Evolutionary conservation across 345 rosid species (phyloP), one percentile per base, ranked within the genome.

Genomic region (Camelina hispida): DNA sequence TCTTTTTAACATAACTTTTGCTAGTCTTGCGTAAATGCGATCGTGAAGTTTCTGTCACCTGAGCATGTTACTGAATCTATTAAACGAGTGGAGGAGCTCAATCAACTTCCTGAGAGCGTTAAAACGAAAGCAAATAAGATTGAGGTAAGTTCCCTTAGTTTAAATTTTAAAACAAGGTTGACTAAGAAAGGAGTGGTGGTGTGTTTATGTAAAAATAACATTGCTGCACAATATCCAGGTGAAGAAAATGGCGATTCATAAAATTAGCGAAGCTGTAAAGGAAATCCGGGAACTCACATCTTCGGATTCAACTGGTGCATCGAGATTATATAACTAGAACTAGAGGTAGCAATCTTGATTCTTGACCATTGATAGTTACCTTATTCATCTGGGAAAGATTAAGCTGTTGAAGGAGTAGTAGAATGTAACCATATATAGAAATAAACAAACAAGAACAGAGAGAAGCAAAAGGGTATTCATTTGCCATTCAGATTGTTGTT

Each of bases 1-100:
- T 54, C 37, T 40, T 51, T 23, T 23, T 66, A 50, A 71, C 40
- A 59, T 3, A 55, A 51, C 23, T 38, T 56, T 66, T 79, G 69
- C 60, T 83, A 92, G 99, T 92, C 99, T 58, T 90, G 99, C 17
- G 98, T 93, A 60, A 90, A 86, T 65, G 93, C 88, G 79, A 90
- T 90, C 57, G 68, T 89, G 88, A 93, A 89, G 77, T 95, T 95
- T 47, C 80, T 93, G 72, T 95, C 99, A 3, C 94, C 93, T 30
- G 98, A 95, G 81, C 94, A 87, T 54, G 89, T 85, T 32, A 58
- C 82, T 0, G 86, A 88, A 62, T 87, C 91, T 80, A 84, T 86
- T 53, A 82, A 82, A 66, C 72, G 90, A 86, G 78, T 74, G 58
- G 86, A 85, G 61, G 99, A 90, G 73, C 83, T 90, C 28, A 90